Percentiles rank a stretch among this genome's conserved stretches.
Conservation (phyloP, 352 stramenopile genomes). For the Elongisporangium prolatum region DNA sequence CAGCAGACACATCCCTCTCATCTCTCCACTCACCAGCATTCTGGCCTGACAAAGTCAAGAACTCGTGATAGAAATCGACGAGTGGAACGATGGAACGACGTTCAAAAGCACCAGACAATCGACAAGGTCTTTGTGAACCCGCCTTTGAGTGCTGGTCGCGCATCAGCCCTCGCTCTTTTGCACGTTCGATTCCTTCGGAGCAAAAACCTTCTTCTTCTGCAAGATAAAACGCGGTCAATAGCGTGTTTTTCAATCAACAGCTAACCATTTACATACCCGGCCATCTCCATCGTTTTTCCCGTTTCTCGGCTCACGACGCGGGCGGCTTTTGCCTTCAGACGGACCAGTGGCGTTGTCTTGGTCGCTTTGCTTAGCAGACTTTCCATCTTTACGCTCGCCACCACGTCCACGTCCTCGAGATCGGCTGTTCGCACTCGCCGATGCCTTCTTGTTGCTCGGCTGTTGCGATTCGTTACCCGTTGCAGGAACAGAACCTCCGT, state of each 20-base stretch:
- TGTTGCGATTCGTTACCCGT: constrained; percentile 9
- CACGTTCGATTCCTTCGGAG: constrained; percentile 42
- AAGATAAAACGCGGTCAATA: not conserved
- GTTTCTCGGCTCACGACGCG: constrained; percentile 23
- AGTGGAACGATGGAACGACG: not conserved
- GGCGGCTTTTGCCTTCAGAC: constrained; percentile 21
- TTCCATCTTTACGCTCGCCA: constrained; percentile 26
- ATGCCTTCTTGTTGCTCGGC: constrained; percentile 11
- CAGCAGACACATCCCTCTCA: not conserved
- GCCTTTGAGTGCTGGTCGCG: not conserved
- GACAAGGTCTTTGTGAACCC: not conserved
- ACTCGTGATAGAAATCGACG: not conserved
- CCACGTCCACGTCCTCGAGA: constrained; percentile 23
- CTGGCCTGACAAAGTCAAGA: not conserved
- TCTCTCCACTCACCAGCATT: not conserved
- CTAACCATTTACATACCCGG: constrained; percentile 14
- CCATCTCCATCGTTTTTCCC: constrained; percentile 13
- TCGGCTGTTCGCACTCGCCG: constrained; percentile 4
- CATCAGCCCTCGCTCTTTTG: constrained; percentile 8
- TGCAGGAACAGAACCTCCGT: constrained; percentile 1
- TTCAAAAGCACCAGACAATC: not conserved
- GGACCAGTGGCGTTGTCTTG: constrained; percentile 12
- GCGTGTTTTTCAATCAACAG: not conserved
- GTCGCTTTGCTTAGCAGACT: constrained; percentile 17
- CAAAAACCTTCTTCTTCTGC: constrained; percentile 67